These are phyloP conservation scores for Phytomonas serpens DNA, from an alignment of 208 protist genomes.

Conservation along the genomic window DNA sequence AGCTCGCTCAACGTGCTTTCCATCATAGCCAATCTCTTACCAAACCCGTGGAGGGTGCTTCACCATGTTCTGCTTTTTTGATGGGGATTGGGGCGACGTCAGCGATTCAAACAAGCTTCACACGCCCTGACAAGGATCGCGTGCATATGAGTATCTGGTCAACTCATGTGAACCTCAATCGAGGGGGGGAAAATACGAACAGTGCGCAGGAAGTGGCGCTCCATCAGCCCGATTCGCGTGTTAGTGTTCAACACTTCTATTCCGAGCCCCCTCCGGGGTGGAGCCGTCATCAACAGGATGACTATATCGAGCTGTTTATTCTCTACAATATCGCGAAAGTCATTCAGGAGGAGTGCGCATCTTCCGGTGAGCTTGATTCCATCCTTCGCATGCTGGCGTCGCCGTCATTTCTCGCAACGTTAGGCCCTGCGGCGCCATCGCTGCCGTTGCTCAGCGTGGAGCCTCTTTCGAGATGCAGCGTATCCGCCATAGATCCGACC, in stretches of 20 bases:
- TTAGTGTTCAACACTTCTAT: slow-evolving; percentile 21
- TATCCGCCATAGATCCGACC: slow-evolving; percentile 4
- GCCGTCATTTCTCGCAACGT: neutral
- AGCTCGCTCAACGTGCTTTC: slow-evolving; percentile 60
- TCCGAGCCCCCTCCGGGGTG: slow-evolving; percentile 24
- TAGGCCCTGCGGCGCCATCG: slow-evolving; percentile 13
- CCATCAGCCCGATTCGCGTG: neutral
- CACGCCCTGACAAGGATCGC: slow-evolving; percentile 25
- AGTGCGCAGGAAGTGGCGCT: neutral
- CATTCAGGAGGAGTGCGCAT: slow-evolving; percentile 6
- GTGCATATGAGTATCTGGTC: slow-evolving; percentile 49
- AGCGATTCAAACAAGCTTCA: slow-evolving; percentile 28
- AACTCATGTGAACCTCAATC: neutral
- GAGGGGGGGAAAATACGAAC: neutral
- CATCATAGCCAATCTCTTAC: slow-evolving; percentile 10
- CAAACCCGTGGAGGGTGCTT: neutral
- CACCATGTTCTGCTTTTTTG: slow-evolving; percentile 4
- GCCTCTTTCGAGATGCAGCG: slow-evolving; percentile 7
- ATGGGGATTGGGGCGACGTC: slow-evolving; percentile 61
- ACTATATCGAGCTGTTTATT: slow-evolving; percentile 32
- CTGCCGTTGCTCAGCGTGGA: slow-evolving; percentile 6
- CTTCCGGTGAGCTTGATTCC: neutral
- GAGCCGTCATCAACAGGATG: slow-evolving; percentile 35
- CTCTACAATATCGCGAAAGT: slow-evolving; percentile 32
- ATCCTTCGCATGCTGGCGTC: neutral